Evolutionary conservation across 1,284 basidiomycete species (phyloP).

Genomic region (Rhodotorula sp.): DNA sequence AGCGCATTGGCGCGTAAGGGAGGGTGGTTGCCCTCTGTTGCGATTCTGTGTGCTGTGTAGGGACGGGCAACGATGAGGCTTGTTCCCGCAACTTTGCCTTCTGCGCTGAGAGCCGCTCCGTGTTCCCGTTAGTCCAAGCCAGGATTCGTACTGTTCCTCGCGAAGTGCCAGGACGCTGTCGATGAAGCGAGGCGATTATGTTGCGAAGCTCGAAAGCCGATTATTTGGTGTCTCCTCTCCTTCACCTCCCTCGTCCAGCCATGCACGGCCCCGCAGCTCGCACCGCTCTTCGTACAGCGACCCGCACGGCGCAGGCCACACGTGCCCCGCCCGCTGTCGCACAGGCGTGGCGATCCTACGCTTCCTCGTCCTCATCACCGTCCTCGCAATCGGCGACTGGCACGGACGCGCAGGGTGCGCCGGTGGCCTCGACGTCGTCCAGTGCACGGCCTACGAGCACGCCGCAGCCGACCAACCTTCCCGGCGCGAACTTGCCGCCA

Average conservation of each 20-base stretch:
- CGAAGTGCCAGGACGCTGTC: too few relatives aligned
- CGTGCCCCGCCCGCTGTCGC: not conserved
- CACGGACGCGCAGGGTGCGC: not conserved
- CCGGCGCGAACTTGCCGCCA: slow-evolving; percentile 36
- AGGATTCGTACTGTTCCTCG: too few relatives aligned
- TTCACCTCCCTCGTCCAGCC: not conserved
- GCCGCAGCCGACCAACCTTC: slow-evolving; percentile 39
- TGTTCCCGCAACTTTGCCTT: too few relatives aligned
- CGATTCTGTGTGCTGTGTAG: too few relatives aligned
- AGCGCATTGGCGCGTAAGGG: slow-evolving; percentile 32
- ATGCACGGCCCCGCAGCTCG: slow-evolving; percentile 4
- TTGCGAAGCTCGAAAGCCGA: too few relatives aligned
- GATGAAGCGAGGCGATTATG: too few relatives aligned
- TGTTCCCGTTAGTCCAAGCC: too few relatives aligned
- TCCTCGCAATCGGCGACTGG: not conserved
- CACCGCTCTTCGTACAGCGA: slow-evolving; percentile 10
- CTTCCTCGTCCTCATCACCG: slow-evolving; percentile 7
- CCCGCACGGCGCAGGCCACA: not conserved
- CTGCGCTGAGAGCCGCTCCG: too few relatives aligned
- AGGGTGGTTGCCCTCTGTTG: not conserved
- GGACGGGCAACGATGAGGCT: too few relatives aligned
- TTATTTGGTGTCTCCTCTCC: too few relatives aligned
- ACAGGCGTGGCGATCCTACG: not conserved
- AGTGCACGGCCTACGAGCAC: slow-evolving; percentile 14
- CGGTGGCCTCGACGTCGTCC: not conserved